These are phyloP conservation scores for Chytriomyces sp. DNA, from an alignment of 192 early-diverging fungal genomes.

Conservation along the genomic window DNA sequence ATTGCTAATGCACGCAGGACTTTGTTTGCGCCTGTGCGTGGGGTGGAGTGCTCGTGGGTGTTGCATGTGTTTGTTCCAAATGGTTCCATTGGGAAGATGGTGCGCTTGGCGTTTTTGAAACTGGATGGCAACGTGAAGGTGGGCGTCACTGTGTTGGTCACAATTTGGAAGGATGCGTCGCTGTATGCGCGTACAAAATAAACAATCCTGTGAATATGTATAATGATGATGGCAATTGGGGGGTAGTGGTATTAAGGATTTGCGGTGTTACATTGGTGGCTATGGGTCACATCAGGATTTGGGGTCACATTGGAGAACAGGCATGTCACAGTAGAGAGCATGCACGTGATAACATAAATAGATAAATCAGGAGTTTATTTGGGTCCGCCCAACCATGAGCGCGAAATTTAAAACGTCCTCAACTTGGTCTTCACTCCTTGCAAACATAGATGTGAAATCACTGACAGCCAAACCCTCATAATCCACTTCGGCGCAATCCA, in stretches of 20 bases:
- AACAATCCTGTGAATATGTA: neutral
- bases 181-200: slow-evolving; percentile 20
- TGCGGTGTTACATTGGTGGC: too few species aligned
- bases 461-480: slow-evolving; percentile 9
- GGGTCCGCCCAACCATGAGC: neutral
- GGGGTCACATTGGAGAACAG: too few species aligned
- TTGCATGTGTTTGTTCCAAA: slow-evolving; percentile 36
- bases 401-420: neutral
- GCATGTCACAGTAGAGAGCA: too few species aligned
- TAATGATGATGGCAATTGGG: neutral
- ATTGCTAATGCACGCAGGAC: slow-evolving; percentile 20
- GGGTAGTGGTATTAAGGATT: too few species aligned
- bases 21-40: slow-evolving; percentile 28
- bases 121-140: neutral
- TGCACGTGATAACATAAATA: too few species aligned
- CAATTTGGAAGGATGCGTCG: slow-evolving; percentile 18
- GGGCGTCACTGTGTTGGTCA: slow-evolving; percentile 29
- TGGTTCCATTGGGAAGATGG: slow-evolving; percentile 23
- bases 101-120: slow-evolving; percentile 25
- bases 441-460: neutral
- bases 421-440: neutral
- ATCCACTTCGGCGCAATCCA: slow-evolving; percentile 2
- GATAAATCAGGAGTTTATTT: slow-evolving; percentile 3
- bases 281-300: neutral
- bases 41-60: slow-evolving; percentile 28